Evolutionary conservation across 257 asterid genomes (phyloP).

Genomic region (Primulina huaijiensis): DNA sequence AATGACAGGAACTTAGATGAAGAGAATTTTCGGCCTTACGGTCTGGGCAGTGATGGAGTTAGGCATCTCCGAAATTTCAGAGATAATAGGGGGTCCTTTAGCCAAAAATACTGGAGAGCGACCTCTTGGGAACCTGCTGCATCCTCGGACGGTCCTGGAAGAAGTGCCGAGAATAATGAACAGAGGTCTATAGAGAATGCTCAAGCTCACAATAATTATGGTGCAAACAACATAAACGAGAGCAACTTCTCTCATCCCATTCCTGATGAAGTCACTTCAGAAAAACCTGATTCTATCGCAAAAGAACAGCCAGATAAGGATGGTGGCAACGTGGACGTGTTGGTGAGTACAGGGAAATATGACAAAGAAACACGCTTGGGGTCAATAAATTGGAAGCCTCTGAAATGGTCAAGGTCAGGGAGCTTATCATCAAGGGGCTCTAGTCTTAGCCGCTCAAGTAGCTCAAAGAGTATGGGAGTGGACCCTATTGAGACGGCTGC

Average conservation of each 20-base stretch:
- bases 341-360: conserved; percentile 34
- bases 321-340: conserved; percentile 30
- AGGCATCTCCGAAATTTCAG: conserved; percentile 54
- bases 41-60: conserved; percentile 52
- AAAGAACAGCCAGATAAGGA: conserved; percentile 52
- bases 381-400: conserved; percentile 54
- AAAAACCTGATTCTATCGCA: conserved; percentile 40
- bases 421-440: conserved; percentile 56
- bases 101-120: conserved; percentile 73
- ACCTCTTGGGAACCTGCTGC: conserved; percentile 54
- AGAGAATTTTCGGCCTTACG: conserved; percentile 55
- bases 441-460: conserved; percentile 47
- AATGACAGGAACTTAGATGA: conserved; percentile 62
- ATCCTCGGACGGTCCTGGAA: conserved; percentile 57
- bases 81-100: conserved; percentile 64
- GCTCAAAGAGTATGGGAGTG: conserved; percentile 48
- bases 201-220: conserved; percentile 29
- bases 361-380: conserved; percentile 57
- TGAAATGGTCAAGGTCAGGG: conserved; percentile 57
- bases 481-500: conserved; percentile 39
- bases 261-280: conserved; percentile 35
- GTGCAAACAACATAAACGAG: conserved; percentile 22
- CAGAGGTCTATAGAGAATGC: conserved; percentile 56
- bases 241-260: conserved; percentile 27
- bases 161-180: conserved; percentile 39